phyloP scores from a whole-genome alignment of 768 basidiomycete genomes.

The Lentinula sp. region DNA sequence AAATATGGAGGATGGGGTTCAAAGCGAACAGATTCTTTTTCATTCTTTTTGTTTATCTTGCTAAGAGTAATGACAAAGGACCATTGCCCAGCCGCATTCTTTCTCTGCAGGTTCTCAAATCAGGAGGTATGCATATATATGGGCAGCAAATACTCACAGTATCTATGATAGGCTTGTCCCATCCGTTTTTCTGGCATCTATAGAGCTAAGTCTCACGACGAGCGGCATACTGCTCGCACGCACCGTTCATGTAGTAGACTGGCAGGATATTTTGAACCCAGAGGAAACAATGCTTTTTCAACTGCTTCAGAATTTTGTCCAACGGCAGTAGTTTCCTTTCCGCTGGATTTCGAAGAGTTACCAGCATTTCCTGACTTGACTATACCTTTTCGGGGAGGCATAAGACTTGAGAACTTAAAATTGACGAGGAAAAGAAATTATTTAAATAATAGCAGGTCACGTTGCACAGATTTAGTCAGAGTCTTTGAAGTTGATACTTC shows the following conservation, averaged over 20 bases:
- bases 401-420: constrained; percentile 14
- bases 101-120: constrained; percentile 28
- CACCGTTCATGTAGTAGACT: constrained; percentile 77
- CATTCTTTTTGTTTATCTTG: constrained; percentile 63
- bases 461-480: not conserved
- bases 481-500: not conserved
- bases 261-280: constrained; percentile 81
- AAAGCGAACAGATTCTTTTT: constrained; percentile 63
- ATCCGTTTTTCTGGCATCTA: constrained; percentile 85
- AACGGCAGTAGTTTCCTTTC: constrained; percentile 15
- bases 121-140: not conserved
- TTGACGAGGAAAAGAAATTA: too few relatives aligned
- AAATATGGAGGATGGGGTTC: constrained; percentile 69
- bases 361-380: constrained; percentile 89
- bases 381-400: constrained; percentile 72
- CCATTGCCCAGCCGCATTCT: constrained; percentile 38
- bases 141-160: constrained; percentile 42
- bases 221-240: constrained; percentile 1
- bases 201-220: not conserved
- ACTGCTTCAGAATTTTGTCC: constrained; percentile 5
- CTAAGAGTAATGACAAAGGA: constrained; percentile 67
- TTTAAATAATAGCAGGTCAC: not conserved
- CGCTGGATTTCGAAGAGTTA: constrained; percentile 61
- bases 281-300: constrained; percentile 68
- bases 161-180: constrained; percentile 81